phyloP scores from a whole-genome alignment of 192 early-diverging fungal genomes.

The Neocallimastix lanati region DNA sequence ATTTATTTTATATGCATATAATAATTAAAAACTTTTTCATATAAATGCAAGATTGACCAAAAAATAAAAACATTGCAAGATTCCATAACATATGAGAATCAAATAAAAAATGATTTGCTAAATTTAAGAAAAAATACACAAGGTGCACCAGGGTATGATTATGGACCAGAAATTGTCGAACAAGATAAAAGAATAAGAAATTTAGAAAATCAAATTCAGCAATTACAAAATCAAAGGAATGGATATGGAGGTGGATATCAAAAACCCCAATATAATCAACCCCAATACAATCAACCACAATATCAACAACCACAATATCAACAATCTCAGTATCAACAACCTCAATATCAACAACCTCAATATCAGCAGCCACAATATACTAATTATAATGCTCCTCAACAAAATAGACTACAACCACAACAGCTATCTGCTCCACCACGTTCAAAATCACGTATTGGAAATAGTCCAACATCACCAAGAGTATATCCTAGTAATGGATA shows the following conservation, averaged over 20 bases:
- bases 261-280: not conserved
- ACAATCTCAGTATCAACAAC: not conserved
- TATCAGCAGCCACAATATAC: not conserved
- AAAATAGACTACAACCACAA: not conserved
- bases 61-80: not conserved
- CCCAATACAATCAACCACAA: not conserved
- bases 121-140: not conserved
- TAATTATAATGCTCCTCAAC: no score
- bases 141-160: not conserved
- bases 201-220: not conserved
- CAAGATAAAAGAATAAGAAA: not conserved
- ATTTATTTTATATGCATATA: no score
- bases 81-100: not conserved
- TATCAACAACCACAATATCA: not conserved
- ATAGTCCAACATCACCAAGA: not conserved
- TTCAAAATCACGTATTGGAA: not conserved
- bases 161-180: not conserved
- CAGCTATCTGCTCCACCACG: not conserved
- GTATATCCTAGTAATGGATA: not conserved
- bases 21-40: no score
- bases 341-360: not conserved
- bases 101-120: not conserved
- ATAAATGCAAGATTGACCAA: not conserved
- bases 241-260: not conserved
- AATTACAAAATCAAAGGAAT: not conserved